Percentiles rank a stretch among this genome's conserved stretches.
phyloP scores from a whole-genome alignment of 345 rosid genomes.

The Crucihimalaya himalaica region DNA sequence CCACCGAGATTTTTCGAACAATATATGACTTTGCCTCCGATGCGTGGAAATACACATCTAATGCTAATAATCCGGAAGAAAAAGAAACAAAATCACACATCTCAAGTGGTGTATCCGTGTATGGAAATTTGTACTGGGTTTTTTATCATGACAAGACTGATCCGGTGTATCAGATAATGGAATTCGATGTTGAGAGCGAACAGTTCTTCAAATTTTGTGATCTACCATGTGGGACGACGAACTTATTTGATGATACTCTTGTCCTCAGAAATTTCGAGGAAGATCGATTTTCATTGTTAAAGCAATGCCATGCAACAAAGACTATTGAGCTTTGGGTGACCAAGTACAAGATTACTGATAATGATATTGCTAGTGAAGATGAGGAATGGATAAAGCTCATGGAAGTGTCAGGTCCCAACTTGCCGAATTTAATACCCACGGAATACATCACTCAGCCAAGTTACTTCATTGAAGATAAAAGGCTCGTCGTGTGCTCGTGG shows the following conservation, averaged over 20 bases:
- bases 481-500: background rate
- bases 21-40: background rate
- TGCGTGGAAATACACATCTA: background rate
- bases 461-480: background rate
- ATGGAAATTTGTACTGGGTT: constrained; percentile 3
- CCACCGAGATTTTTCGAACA: too few species aligned
- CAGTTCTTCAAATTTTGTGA: background rate
- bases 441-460: background rate
- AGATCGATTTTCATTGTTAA: constrained; percentile 2
- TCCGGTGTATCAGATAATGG: too few species aligned
- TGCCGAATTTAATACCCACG: background rate
- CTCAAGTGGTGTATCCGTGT: background rate
- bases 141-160: background rate
- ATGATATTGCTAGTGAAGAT: background rate
- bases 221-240: background rate
- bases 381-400: background rate
- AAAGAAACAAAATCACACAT: too few species aligned
- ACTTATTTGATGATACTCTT: background rate
- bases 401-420: background rate
- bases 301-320: background rate
- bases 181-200: too few species aligned
- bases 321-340: constrained; percentile 11
- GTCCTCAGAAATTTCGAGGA: background rate
- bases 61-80: too few species aligned
- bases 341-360: background rate